A percentile compares a stretch with the other conserved stretches of the same genome.
Evolutionary conservation across 2,329 filamentous ascomycete genomes (phyloP).

Genomic region (Myriangium duriaei): DNA sequence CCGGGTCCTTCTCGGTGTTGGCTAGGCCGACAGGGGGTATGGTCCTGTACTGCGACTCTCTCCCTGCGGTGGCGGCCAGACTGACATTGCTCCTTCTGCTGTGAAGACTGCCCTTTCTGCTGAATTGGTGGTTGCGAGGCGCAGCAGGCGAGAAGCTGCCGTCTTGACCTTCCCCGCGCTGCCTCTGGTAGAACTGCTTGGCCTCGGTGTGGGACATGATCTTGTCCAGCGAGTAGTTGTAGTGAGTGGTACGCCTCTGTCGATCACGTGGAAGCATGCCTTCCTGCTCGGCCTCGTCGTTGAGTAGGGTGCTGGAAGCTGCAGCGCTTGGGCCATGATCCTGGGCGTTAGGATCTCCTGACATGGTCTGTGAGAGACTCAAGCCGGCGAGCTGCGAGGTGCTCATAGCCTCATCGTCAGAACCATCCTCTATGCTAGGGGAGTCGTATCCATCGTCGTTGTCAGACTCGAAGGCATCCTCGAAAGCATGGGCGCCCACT

Average conservation of each 20-base stretch:
- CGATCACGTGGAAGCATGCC: constrained; percentile 37
- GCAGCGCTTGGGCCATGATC: not conserved
- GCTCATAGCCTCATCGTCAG: not conserved
- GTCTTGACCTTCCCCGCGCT: constrained; percentile 46
- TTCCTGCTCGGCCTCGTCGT: constrained; percentile 17
- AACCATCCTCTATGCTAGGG: not conserved
- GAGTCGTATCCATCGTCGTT: constrained; percentile 7
- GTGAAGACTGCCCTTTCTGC: constrained; percentile 30
- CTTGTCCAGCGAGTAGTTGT: constrained; percentile 86
- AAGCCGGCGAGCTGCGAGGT: constrained; percentile 8
- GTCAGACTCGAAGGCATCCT: constrained; percentile 3
- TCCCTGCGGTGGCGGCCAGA: constrained; percentile 11
- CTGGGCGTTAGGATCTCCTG: not conserved
- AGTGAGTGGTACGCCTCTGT: constrained; percentile 67
- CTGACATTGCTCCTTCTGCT: constrained; percentile 25
- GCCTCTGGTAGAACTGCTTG: constrained; percentile 89
- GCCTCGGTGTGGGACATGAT: constrained; percentile 89
- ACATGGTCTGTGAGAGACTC: constrained; percentile 5
- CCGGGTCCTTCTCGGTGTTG: constrained; percentile 21
- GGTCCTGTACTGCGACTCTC: constrained; percentile 18
- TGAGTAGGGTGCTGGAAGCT: constrained; percentile 6
- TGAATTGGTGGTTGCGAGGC: constrained; percentile 24
- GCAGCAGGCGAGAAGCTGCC: constrained; percentile 22
- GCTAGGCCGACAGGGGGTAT: constrained; percentile 24
- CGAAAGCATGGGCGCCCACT: constrained; percentile 3